These are phyloP conservation scores for Azolla pinnata DNA, from an alignment of 75 land plant species.

Conservation along the genomic window DNA sequence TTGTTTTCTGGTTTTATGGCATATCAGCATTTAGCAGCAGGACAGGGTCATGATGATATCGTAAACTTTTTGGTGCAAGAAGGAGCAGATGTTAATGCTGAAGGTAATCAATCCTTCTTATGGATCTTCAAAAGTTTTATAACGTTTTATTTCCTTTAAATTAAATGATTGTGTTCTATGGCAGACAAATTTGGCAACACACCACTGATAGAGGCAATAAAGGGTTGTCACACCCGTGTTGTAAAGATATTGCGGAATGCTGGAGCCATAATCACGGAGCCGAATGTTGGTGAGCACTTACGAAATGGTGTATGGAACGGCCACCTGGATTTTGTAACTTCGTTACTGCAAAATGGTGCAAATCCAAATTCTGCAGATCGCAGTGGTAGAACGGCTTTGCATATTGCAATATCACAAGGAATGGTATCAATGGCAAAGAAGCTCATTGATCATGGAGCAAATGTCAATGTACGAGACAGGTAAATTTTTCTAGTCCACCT, in stretches of 20 bases:
- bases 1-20: too few species aligned
- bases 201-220: slow-evolving; percentile 73
- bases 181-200: slow-evolving; percentile 73
- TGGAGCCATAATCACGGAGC: slow-evolving; percentile 4
- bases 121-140: neutral
- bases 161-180: neutral
- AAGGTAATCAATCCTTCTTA: slow-evolving; percentile 30
- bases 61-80: slow-evolving; percentile 39
- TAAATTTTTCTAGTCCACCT: neutral
- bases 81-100: slow-evolving; percentile 41
- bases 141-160: neutral
- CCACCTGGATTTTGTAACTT: slow-evolving; percentile 5
- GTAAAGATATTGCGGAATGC: slow-evolving; percentile 7
- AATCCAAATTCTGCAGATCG: slow-evolving; percentile 10
- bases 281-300: slow-evolving; percentile 5
- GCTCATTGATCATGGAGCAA: slow-evolving; percentile 12
- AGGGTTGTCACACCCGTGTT: slow-evolving; percentile 51
- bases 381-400: slow-evolving; percentile 7
- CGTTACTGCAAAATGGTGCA: slow-evolving; percentile 5
- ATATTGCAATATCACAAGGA: slow-evolving; percentile 15
- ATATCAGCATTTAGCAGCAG: slow-evolving; percentile 71
- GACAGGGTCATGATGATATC: slow-evolving; percentile 60
- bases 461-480: slow-evolving; percentile 14
- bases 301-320: slow-evolving; percentile 7
- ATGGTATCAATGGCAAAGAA: neutral